These are phyloP conservation scores for Acanthochlamys bracteata DNA, from an alignment of 106 monocot genomes.

Conservation along the genomic window DNA sequence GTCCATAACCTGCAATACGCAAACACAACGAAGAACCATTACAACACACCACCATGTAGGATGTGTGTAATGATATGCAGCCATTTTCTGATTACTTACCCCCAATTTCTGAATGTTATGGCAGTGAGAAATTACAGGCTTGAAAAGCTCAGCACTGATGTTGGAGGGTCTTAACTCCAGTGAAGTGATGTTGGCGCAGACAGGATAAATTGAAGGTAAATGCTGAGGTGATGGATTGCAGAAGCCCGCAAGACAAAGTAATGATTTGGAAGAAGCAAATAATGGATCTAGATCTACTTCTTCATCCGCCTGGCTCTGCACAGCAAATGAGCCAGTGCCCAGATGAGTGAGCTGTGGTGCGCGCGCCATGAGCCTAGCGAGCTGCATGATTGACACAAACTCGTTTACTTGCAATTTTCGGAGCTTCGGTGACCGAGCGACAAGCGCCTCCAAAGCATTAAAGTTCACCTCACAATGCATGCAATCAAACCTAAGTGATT, in stretches of 20 bases:
- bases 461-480: slow-evolving; percentile 18
- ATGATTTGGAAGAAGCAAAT: slow-evolving; percentile 29
- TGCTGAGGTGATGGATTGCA: slow-evolving; percentile 28
- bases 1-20: slow-evolving; percentile 38
- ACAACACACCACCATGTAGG: background rate
- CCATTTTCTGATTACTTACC: slow-evolving; percentile 18
- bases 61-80: background rate
- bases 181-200: slow-evolving; percentile 46
- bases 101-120: slow-evolving; percentile 60
- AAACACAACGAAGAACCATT: too few species aligned
- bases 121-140: slow-evolving; percentile 47
- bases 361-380: slow-evolving; percentile 47
- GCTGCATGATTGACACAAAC: slow-evolving; percentile 33
- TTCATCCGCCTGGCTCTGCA: background rate
- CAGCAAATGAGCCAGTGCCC: slow-evolving; percentile 59
- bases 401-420: slow-evolving; percentile 29
- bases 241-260: slow-evolving; percentile 56
- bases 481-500: slow-evolving; percentile 69
- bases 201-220: slow-evolving; percentile 50
- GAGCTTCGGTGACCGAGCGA: slow-evolving; percentile 21
- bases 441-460: slow-evolving; percentile 23
- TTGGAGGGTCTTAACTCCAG: slow-evolving; percentile 57
- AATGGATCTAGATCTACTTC: slow-evolving; percentile 18
- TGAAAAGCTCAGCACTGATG: slow-evolving; percentile 35
- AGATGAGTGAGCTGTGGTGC: slow-evolving; percentile 71